These are phyloP conservation scores for Colletotrichum acutatum DNA, from an alignment of 2,329 filamentous ascomycete genomes.

Conservation along the genomic window DNA sequence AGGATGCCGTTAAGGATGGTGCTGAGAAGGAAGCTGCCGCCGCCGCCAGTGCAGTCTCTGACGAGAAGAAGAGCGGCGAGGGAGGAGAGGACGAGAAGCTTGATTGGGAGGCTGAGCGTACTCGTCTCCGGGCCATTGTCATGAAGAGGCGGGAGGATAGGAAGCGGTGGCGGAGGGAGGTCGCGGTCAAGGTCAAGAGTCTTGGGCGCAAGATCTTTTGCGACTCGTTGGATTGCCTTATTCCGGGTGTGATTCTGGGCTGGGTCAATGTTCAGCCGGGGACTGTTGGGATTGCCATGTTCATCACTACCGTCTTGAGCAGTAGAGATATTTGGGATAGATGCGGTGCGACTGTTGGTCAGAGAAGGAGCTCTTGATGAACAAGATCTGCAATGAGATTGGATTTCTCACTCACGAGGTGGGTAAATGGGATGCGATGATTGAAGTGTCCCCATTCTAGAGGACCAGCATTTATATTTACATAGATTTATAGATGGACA, in stretches of 20 bases:
- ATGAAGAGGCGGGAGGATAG: conserved; percentile 47
- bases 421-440: conserved; percentile 38
- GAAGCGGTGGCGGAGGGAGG: conserved; percentile 43
- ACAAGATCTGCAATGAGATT: not conserved
- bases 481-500: not conserved
- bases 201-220: conserved; percentile 62
- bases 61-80: conserved; percentile 11
- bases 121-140: conserved; percentile 48
- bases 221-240: conserved; percentile 69
- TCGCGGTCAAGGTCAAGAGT: conserved; percentile 43
- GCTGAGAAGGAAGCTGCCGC: conserved; percentile 36
- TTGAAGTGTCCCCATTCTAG: not conserved
- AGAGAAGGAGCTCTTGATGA: not conserved
- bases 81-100: conserved; percentile 30
- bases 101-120: conserved; percentile 45
- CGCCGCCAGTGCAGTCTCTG: not conserved
- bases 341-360: conserved; percentile 41
- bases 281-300: conserved; percentile 67
- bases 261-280: conserved; percentile 66
- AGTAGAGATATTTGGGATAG: conserved; percentile 70
- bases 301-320: conserved; percentile 71
- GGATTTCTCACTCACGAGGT: conserved; percentile 35
- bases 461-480: not conserved
- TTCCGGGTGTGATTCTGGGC: conserved; percentile 69
- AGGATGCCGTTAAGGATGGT: not conserved